Percentiles rank a stretch among this genome's conserved stretches.
phyloP scores from a whole-genome alignment of 2,329 filamentous ascomycete species.

The Calycina herbarum region DNA sequence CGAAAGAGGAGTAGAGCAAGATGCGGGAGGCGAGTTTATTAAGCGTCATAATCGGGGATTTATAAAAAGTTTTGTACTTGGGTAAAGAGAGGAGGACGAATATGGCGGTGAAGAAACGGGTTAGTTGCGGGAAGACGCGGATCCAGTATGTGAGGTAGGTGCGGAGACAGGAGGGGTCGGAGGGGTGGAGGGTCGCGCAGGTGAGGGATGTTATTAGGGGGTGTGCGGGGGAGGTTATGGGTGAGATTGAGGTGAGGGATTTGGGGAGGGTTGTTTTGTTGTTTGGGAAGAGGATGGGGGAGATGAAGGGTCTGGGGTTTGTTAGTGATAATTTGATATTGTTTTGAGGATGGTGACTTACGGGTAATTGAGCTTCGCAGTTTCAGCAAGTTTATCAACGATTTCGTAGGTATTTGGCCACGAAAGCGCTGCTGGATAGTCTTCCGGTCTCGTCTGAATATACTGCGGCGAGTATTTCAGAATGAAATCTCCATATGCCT shows the following conservation, averaged over 20 bases:
- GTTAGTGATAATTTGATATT: slow-evolving; percentile 25
- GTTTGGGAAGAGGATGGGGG: slow-evolving; percentile 81
- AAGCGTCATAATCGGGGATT: slow-evolving; percentile 66
- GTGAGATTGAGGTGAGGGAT: slow-evolving; percentile 67
- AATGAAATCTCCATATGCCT: slow-evolving; percentile 63
- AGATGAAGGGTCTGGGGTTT: slow-evolving; percentile 65
- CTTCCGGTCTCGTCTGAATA: slow-evolving; percentile 68
- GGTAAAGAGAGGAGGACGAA: slow-evolving; percentile 68
- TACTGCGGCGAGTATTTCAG: slow-evolving; percentile 74
- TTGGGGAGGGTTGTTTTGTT: slow-evolving; percentile 65
- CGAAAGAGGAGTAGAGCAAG: slow-evolving; percentile 72
- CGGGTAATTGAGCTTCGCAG: slow-evolving; percentile 83
- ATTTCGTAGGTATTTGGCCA: slow-evolving; percentile 80
- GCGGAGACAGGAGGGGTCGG: slow-evolving; percentile 82
- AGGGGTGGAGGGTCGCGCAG: slow-evolving; percentile 85
- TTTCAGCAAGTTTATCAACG: slow-evolving; percentile 76
- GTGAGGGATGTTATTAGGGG: slow-evolving; percentile 82
- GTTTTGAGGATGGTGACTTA: slow-evolving; percentile 45
- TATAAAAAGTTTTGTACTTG: slow-evolving; percentile 65
- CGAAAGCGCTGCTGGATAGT: slow-evolving; percentile 62
- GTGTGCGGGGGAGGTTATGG: slow-evolving; percentile 81
- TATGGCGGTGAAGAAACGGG: slow-evolving; percentile 74
- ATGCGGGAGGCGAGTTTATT: slow-evolving; percentile 67
- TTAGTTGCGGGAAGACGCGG: slow-evolving; percentile 74
- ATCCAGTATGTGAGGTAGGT: slow-evolving; percentile 89